These are phyloP conservation scores for Pseudohyphozyma bogoriensis DNA, from an alignment of 768 basidiomycete species.

Conservation along the genomic window DNA sequence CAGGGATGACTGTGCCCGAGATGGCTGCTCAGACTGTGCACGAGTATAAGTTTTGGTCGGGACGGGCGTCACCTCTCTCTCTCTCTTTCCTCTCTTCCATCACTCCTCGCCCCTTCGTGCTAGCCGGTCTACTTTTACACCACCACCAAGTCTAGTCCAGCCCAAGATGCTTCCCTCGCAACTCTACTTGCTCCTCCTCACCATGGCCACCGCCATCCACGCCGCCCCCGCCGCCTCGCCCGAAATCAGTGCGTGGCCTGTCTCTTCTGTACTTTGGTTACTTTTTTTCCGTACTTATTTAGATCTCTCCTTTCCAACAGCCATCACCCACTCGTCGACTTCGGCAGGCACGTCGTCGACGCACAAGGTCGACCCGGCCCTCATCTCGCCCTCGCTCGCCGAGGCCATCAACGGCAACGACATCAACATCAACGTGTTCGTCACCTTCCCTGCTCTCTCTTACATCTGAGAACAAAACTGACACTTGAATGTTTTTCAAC, in stretches of 20 bases:
- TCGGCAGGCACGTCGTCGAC: slow-evolving; percentile 16
- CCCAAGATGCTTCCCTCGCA: slow-evolving; percentile 3
- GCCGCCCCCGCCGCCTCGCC: not conserved
- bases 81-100: not conserved
- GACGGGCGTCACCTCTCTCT: not conserved
- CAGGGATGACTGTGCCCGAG: too few relatives aligned
- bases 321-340: not conserved
- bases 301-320: too few relatives aligned
- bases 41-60: too few relatives aligned
- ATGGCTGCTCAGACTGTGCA: too few relatives aligned
- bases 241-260: too few relatives aligned
- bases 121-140: not conserved
- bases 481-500: too few relatives aligned
- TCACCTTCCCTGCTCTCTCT: not conserved
- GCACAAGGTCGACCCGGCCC: slow-evolving; percentile 14
- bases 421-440: slow-evolving; percentile 30
- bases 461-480: too few relatives aligned
- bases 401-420: slow-evolving; percentile 19
- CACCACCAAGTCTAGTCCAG: not conserved
- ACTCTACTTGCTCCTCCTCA: slow-evolving; percentile 9
- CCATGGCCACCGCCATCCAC: not conserved
- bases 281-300: too few relatives aligned
- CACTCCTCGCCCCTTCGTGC: not conserved
- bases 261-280: too few relatives aligned
- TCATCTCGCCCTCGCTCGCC: slow-evolving; percentile 12